Conservation (phyloP, 2,329 filamentous ascomycete genomes). For the Bipolaris bicolor region DNA sequence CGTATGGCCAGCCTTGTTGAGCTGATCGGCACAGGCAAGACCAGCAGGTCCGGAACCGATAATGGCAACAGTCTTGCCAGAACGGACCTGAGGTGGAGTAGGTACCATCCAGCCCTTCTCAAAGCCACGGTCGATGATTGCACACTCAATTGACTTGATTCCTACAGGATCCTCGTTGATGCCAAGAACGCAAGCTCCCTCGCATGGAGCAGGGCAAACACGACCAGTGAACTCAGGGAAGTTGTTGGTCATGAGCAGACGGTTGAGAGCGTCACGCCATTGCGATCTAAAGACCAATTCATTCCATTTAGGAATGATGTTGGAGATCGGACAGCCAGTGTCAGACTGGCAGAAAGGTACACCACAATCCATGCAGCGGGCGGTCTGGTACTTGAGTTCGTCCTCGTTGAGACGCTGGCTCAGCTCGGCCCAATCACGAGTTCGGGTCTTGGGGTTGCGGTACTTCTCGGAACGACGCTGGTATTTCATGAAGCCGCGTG, state of each 20-base stretch:
- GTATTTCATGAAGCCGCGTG: constrained; percentile 97
- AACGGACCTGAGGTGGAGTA: constrained; percentile 75
- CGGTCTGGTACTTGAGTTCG: constrained; percentile 94
- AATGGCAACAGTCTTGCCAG: constrained; percentile 85
- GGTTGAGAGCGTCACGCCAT: constrained; percentile 91
- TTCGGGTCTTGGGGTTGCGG: constrained; percentile 79
- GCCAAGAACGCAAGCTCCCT: constrained; percentile 92
- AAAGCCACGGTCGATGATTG: constrained; percentile 96
- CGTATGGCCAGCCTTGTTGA: constrained; percentile 87
- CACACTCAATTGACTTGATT: constrained; percentile 98
- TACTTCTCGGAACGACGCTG: constrained; percentile 92
- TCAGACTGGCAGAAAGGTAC: constrained; percentile 98
- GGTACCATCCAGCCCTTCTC: constrained; percentile 99
- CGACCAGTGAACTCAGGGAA: constrained; percentile 98
- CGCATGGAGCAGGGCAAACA: constrained; percentile 94
- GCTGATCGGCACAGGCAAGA: constrained; percentile 87
- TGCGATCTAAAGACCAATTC: constrained; percentile 70
- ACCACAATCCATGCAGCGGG: constrained; percentile 98
- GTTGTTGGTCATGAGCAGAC: constrained; percentile 95
- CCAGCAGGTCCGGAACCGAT: constrained; percentile 93
- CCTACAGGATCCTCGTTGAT: constrained; percentile 97
- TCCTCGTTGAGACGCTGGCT: constrained; percentile 88
- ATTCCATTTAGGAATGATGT: constrained; percentile 98
- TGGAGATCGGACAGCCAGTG: constrained; percentile 92
- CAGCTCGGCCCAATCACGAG: constrained; percentile 92